These are phyloP conservation scores for Macrocybe gigantea DNA, from an alignment of 768 basidiomycete genomes.

Conservation along the genomic window DNA sequence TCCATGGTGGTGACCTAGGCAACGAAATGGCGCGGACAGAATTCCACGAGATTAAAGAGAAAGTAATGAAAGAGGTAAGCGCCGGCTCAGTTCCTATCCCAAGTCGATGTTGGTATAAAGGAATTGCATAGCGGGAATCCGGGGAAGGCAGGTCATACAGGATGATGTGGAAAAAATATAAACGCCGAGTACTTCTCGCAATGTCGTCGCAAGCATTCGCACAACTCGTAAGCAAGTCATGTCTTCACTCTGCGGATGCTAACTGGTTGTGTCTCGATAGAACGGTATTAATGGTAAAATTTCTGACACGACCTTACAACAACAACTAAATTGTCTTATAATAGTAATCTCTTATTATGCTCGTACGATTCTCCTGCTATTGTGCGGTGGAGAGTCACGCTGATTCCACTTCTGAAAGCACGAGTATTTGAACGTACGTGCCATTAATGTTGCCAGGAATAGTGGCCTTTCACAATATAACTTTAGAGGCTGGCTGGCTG, in stretches of 20 bases:
- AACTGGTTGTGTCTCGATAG: constrained; percentile 27
- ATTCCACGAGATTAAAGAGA: constrained; percentile 84
- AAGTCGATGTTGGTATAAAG: background rate
- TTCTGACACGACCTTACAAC: background rate
- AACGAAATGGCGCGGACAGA: constrained; percentile 67
- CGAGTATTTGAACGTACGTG: constrained; percentile 83
- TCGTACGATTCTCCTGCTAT: constrained; percentile 45
- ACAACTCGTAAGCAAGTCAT: constrained; percentile 10
- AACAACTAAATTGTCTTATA: background rate
- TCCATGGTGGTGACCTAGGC: constrained; percentile 78
- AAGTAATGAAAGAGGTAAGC: constrained; percentile 60
- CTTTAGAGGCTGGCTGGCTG: constrained; percentile 87
- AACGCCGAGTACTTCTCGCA: constrained; percentile 81
- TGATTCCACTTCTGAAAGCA: constrained; percentile 33
- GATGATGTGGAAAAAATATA: constrained; percentile 84
- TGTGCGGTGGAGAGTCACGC: constrained; percentile 3
- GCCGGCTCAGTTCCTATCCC: constrained; percentile 7
- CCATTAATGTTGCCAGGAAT: background rate
- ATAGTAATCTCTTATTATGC: constrained; percentile 92
- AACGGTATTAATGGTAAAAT: constrained; percentile 87
- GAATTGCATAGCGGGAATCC: constrained; percentile 50
- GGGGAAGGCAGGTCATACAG: constrained; percentile 75
- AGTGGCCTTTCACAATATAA: constrained; percentile 6
- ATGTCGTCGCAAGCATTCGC: constrained; percentile 76
- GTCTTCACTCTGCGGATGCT: background rate